A percentile compares a stretch with the other conserved stretches of the same genome.
These are phyloP conservation scores for Aureobasidium sp. DNA, from an alignment of 2,329 filamentous ascomycete species.

Conservation along the genomic window DNA sequence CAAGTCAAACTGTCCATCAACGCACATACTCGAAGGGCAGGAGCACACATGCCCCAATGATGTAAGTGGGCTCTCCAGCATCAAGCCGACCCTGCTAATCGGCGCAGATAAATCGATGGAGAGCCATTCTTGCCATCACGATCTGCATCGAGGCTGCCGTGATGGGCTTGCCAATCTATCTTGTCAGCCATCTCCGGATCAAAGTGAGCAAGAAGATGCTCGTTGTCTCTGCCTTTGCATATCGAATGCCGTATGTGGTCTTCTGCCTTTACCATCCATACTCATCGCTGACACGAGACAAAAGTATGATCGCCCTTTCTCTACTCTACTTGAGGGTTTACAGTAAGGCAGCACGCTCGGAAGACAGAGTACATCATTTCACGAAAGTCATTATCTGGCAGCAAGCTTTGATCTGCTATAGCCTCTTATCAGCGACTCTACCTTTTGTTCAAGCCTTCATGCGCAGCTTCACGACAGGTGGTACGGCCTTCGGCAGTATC, in stretches of 20 bases:
- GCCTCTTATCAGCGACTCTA: slow-evolving; percentile 33
- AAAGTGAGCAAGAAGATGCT: slow-evolving; percentile 24
- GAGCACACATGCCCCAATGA: slow-evolving; percentile 10
- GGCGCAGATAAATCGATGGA: slow-evolving; percentile 22
- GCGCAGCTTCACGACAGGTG: slow-evolving; percentile 28
- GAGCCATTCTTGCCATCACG: slow-evolving; percentile 22
- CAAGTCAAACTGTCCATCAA: slow-evolving; percentile 20
- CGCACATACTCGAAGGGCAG: slow-evolving; percentile 20
- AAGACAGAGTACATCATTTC: slow-evolving; percentile 20
- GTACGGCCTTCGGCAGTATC: slow-evolving; percentile 14
- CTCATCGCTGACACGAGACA: neutral
- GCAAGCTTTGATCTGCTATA: slow-evolving; percentile 30
- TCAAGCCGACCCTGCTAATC: neutral
- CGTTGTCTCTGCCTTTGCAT: slow-evolving; percentile 26
- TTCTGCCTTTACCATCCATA: neutral
- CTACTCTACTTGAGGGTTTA: slow-evolving; percentile 11
- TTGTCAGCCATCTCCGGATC: slow-evolving; percentile 27
- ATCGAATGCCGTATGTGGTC: slow-evolving; percentile 22
- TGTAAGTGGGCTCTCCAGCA: neutral
- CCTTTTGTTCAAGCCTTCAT: slow-evolving; percentile 33
- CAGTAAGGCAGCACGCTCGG: slow-evolving; percentile 17
- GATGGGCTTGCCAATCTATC: slow-evolving; percentile 21
- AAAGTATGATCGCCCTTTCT: neutral
- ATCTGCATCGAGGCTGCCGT: slow-evolving; percentile 24
- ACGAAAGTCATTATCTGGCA: slow-evolving; percentile 26